Base-by-base conservation (phyloP, 306 rosid species). In the Lathyrus tuberosus region DNA sequence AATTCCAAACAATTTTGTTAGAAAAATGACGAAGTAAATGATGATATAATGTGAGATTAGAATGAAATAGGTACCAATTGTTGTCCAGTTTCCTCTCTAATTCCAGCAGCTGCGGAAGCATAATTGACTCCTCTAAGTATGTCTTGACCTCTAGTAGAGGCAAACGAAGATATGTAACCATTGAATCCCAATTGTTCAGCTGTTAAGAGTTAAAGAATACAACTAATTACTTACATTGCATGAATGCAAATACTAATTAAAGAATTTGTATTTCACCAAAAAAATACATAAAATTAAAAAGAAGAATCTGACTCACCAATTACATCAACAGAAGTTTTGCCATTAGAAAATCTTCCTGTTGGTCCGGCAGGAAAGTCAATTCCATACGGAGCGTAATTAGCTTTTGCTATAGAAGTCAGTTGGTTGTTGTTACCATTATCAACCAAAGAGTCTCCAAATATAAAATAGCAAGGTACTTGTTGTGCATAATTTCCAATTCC, bases 81-180 rank as follows among this genome's bases (percentile, higher is more conserved):
- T 13, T 63, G 96, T 35, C 99, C 99, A 10, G 97, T 94, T 84
- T 91, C 99, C 10, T 91, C 96, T 80, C 97, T 86, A 8, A 94
- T 94, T 75, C 97, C 99, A 2, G 99, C 97, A 33, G 99, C 99
- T 47, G 97, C 99, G 3, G 99, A 94, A 48, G 99, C 99, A 82
- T 84, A 94, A 70, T 94, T 94, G 6, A 89, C 89, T 69, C 99
- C 99, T 61, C 5, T 66, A 15, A 94, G 89, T 26, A 94, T 81
- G 47, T 84, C 84, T 80, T 65, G 83, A 12, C 88, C 99, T 1
- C 84, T 81, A 3, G 87, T 89, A 15, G 74, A 65, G 66, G 81
- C 75, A 72, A 70, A 94, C 5, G 99, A 86, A 14, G 86, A 79
- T 47, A 89, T 87, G 62, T 86, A 91, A 74, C 79, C 77, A 6